Conservation (phyloP, 116 monocot genomes). For the Zostera marina region DNA sequence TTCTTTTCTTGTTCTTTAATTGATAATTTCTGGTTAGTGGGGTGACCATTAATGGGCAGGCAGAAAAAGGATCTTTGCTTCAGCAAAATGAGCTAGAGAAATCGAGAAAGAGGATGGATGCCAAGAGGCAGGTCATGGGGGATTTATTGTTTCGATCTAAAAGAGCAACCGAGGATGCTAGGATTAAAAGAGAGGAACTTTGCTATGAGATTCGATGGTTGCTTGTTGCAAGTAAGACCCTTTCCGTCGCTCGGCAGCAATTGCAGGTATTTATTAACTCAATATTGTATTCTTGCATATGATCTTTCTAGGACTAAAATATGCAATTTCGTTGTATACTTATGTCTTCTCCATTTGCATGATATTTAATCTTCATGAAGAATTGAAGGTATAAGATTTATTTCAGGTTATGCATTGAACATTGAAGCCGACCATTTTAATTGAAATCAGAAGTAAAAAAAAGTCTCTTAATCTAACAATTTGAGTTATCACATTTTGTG, state of each 20-base stretch:
- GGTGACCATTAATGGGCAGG: constrained; percentile 22
- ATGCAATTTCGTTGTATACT: neutral
- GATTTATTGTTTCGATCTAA: constrained; percentile 35
- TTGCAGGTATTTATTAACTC: constrained; percentile 36
- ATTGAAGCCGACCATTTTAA: neutral
- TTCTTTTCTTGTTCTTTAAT: neutral
- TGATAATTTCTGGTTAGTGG: constrained; percentile 3
- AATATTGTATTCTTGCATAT: neutral
- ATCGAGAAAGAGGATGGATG: constrained; percentile 55
- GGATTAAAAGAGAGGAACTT: constrained; percentile 45
- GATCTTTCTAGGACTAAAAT: neutral
- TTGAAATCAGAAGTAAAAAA: neutral
- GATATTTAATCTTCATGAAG: neutral
- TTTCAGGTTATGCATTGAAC: neutral
- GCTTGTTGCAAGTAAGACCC: constrained; percentile 49
- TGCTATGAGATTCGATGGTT: constrained; percentile 29
- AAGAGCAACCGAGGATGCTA: constrained; percentile 27
- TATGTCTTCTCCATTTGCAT: neutral
- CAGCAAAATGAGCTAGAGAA: constrained; percentile 71
- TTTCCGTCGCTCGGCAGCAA: constrained; percentile 36
- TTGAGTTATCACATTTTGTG: neutral
- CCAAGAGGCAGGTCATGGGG: constrained; percentile 26
- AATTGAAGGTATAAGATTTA: neutral
- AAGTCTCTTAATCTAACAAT: neutral
- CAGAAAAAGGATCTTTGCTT: constrained; percentile 32